Evolutionary conservation across 495 filamentous ascomycete genomes (phyloP), one percentile per base, ranked within the genome.

Genomic region (Aspergillus bridgeri): DNA sequence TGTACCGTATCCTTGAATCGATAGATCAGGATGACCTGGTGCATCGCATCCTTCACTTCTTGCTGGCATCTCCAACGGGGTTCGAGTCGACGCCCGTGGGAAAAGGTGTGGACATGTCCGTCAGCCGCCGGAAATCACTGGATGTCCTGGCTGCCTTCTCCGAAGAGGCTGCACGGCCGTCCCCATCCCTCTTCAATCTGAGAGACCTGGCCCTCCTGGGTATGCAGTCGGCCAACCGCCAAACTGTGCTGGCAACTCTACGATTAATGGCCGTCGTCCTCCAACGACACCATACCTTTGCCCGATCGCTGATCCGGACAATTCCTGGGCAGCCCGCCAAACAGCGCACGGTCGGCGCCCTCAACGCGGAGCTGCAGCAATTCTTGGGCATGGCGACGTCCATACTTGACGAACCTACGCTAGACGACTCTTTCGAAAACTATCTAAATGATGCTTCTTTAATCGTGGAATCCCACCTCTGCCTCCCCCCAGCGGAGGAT

Each of bases 1-100:
- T 98, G 23, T 87, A 88, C 54, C 88, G 90, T 54, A 91, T 98
- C 54, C 81, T 99, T 5, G 92, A 96, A 61, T 88, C 88, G 0
- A 79, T 99, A 6, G 89, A 96, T 42, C 89, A 97, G 68, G 88
- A 91, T 6, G 92, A 97, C 62, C 86, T 98, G 66, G 87, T 97
- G 49, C 87, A 95, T 62, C 83, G 96, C 53, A 96, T 96, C 38
- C 81, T 98, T n/a, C 87, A 91, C 56, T 98, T 96, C 69, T 78
- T 98, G 6, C 82, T 98, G 27, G 92, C 89, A 23, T 78, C 93
- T 7, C 86, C 90, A 81, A 60, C 73, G 48, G 63, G 63, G 24
- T 42, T 60, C 59, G 53, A 71, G 25, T 43, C 61, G 11, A 57
- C 50, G 33, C 27, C 38, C 4, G 65, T 23, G 49, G 69, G 44